Percentiles rank a stretch among this genome's conserved stretches.
These are phyloP conservation scores for Wickerhamomyces chambardii DNA, from an alignment of 805 yeast genomes.

Conservation along the genomic window DNA sequence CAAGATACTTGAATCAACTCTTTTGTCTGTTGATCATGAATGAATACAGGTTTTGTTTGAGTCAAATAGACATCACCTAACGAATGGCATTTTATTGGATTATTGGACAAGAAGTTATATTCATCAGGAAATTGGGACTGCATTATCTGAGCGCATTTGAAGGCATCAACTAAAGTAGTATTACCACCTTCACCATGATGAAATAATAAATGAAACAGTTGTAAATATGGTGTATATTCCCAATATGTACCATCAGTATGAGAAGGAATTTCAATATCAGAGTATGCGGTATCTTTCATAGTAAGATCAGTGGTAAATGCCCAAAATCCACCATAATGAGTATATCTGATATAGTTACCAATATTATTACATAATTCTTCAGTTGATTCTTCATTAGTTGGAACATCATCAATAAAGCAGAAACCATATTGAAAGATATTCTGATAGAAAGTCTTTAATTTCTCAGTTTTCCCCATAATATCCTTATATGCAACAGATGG, in stretches of 20 bases:
- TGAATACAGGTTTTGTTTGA: slow-evolving; percentile 55
- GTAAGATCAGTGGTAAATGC: slow-evolving; percentile 64
- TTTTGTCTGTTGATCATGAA: slow-evolving; percentile 36
- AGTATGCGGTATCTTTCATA: slow-evolving; percentile 65
- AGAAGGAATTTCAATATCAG: slow-evolving; percentile 51
- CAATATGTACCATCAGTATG: slow-evolving; percentile 76
- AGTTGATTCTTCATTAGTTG: slow-evolving; percentile 50
- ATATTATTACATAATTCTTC: slow-evolving; percentile 46
- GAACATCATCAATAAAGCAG: slow-evolving; percentile 51
- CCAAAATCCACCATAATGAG: slow-evolving; percentile 80
- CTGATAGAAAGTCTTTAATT: slow-evolving; percentile 8
- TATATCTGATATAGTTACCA: slow-evolving; percentile 46
- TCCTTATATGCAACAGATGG: slow-evolving; percentile 31
- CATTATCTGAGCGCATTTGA: slow-evolving; percentile 46
- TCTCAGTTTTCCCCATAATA: slow-evolving; percentile 29
- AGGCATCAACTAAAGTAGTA: slow-evolving; percentile 60
- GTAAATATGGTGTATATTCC: slow-evolving; percentile 66
- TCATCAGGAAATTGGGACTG: slow-evolving; percentile 37
- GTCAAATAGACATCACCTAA: slow-evolving; percentile 66
- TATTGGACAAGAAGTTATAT: slow-evolving; percentile 36
- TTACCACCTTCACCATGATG: slow-evolving; percentile 67
- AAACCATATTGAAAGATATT: slow-evolving; percentile 37
- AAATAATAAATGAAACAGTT: slow-evolving; percentile 52
- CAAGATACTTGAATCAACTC: slow-evolving; percentile 55
- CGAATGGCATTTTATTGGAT: slow-evolving; percentile 61